Percentiles rank a stretch among this genome's conserved stretches.
These are phyloP conservation scores for Cordyceps militaris DNA, from an alignment of 2,329 filamentous ascomycete genomes.

Conservation along the genomic window DNA sequence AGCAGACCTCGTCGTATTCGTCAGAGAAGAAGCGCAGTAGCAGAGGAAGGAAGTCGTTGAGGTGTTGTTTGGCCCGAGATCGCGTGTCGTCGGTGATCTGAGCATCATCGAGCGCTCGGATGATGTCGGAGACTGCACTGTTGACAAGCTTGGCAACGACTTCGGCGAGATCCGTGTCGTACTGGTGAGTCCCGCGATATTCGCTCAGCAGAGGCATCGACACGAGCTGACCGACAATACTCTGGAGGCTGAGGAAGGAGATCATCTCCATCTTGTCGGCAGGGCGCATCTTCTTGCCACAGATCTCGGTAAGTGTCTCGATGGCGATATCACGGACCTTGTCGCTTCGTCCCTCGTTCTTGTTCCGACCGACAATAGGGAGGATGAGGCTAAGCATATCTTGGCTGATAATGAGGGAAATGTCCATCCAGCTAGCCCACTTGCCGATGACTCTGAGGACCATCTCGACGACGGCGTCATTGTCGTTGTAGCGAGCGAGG, in stretches of 20 bases:
- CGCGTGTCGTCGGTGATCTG: conserved; percentile 56
- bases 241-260: conserved; percentile 76
- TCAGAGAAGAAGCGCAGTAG: conserved; percentile 93
- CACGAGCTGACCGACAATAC: conserved; percentile 80
- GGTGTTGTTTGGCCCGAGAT: conserved; percentile 69
- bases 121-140: conserved; percentile 77
- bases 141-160: conserved; percentile 94
- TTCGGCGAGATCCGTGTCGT: conserved; percentile 93
- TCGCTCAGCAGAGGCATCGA: conserved; percentile 74
- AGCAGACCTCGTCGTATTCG: conserved; percentile 97
- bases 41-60: conserved; percentile 78
- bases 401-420: conserved; percentile 84
- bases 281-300: conserved; percentile 95
- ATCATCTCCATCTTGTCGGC: conserved; percentile 93
- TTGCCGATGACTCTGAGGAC: conserved; percentile 87
- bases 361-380: conserved; percentile 74
- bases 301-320: conserved; percentile 91
- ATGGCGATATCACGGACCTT: conserved; percentile 85
- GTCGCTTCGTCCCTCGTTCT: conserved; percentile 57
- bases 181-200: conserved; percentile 71
- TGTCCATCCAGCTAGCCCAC: conserved; percentile 99
- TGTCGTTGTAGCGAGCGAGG: conserved; percentile 66
- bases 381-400: conserved; percentile 79
- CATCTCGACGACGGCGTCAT: conserved; percentile 73
- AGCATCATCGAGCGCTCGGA: conserved; percentile 71